Conservation (phyloP, 2,329 filamentous ascomycete species). For the Sclerotinia trifoliorum region DNA sequence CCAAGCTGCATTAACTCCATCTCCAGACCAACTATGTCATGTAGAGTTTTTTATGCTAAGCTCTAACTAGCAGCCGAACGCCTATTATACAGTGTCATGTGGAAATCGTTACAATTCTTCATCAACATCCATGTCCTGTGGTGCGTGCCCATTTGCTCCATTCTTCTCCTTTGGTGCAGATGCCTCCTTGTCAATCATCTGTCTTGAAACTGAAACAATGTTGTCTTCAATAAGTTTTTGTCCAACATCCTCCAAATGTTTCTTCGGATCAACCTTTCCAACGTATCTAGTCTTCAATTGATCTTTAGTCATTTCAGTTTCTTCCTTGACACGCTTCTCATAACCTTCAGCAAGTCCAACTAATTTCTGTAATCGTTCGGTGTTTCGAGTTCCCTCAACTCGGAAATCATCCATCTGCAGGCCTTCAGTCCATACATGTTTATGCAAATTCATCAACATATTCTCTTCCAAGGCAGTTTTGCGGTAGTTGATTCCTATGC, state of each 20-base stretch:
- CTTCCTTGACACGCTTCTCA: constrained; percentile 98
- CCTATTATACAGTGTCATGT: constrained; percentile 46
- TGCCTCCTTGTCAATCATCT: constrained; percentile 99
- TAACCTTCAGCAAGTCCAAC: constrained; percentile 92
- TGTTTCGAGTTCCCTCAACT: constrained; percentile 78
- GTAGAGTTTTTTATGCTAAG: constrained; percentile 25
- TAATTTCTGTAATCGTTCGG: constrained; percentile 82
- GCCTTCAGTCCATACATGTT: constrained; percentile 98
- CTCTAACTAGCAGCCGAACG: constrained; percentile 35
- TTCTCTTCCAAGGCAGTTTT: constrained; percentile 98
- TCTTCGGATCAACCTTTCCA: constrained; percentile 98
- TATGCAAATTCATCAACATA: constrained; percentile 99
- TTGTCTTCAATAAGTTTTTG: constrained; percentile 99
- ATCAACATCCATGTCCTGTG: constrained; percentile 40
- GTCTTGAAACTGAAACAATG: constrained; percentile 94
- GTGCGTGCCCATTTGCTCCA: constrained; percentile 46
- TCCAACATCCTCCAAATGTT: constrained; percentile 95
- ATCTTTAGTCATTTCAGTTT: constrained; percentile 94
- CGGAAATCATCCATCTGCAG: constrained; percentile 96
- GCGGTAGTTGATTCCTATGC: constrained; percentile 95
- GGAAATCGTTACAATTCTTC: constrained; percentile 44
- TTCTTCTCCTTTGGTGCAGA: constrained; percentile 75
- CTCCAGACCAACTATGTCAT: constrained; percentile 21
- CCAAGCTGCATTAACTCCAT: constrained; percentile 24
- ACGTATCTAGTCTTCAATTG: constrained; percentile 99